Conservation (phyloP, 257 asterid genomes). For the Striga asiatica region DNA sequence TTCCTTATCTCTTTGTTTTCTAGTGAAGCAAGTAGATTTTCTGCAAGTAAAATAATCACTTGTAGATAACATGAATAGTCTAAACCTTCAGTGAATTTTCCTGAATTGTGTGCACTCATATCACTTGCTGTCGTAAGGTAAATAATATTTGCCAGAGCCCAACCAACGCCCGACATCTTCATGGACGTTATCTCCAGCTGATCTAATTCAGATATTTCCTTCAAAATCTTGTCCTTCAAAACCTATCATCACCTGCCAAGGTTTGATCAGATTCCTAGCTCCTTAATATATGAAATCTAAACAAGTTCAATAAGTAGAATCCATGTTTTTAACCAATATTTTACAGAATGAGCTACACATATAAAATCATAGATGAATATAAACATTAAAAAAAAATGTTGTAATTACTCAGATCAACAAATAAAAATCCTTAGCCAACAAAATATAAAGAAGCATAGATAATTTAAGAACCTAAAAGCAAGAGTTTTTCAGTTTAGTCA, state of each 20-base stretch:
- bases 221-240: conserved; percentile 60
- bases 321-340: not conserved
- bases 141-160: conserved; percentile 80
- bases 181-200: conserved; percentile 28
- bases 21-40: conserved; percentile 42
- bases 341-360: not conserved
- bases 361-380: not conserved
- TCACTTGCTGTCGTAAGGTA: conserved; percentile 60
- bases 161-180: conserved; percentile 59
- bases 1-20: conserved; percentile 37
- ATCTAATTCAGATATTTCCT: conserved; percentile 51
- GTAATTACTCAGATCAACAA: conserved; percentile 1
- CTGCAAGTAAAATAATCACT: conserved; percentile 49
- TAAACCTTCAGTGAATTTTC: conserved; percentile 47
- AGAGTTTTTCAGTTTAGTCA: conserved; percentile 14
- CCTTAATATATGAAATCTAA: conserved; percentile 22
- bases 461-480: conserved; percentile 7
- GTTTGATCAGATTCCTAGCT: conserved; percentile 63
- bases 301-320: conserved; percentile 9
- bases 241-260: conserved; percentile 95
- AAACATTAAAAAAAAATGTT: not conserved
- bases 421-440: not conserved
- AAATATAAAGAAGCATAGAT: conserved; percentile 4
- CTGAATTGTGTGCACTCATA: conserved; percentile 31
- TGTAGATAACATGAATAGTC: conserved; percentile 54